A percentile compares a stretch with the other conserved stretches of the same genome.
These are phyloP conservation scores for Vaccinium corymbosum DNA, from an alignment of 148 eudicot species.

Conservation along the genomic window DNA sequence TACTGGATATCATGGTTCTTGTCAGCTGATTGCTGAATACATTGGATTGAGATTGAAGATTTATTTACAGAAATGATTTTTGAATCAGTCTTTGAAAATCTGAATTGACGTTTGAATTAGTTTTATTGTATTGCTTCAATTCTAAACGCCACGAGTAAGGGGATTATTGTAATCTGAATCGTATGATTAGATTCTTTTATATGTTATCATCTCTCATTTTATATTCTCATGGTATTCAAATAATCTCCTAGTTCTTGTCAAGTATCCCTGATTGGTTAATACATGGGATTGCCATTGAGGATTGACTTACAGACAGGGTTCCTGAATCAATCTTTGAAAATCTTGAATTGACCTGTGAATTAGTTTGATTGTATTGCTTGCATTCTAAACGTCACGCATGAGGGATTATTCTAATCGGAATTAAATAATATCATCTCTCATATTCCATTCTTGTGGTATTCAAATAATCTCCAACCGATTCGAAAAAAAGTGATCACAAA, in stretches of 20 bases:
- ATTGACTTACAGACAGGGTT: too few species aligned
- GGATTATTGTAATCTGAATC: neutral
- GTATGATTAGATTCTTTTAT: neutral
- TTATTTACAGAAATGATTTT: neutral
- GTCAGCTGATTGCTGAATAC: neutral
- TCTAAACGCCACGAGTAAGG: neutral
- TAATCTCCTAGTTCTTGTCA: neutral
- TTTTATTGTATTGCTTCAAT: neutral
- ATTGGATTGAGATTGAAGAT: neutral
- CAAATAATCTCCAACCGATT: neutral
- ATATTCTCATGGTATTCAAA: neutral
- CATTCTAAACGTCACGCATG: too few species aligned
- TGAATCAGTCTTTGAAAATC: neutral
- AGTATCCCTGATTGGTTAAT: too few species aligned
- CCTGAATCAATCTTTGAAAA: too few species aligned
- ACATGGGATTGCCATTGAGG: too few species aligned
- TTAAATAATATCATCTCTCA: too few species aligned
- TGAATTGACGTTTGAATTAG: neutral
- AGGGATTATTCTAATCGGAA: too few species aligned
- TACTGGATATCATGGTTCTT: neutral
- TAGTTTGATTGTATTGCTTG: too few species aligned
- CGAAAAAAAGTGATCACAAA: neutral
- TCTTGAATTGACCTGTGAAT: too few species aligned
- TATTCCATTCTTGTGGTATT: too few species aligned
- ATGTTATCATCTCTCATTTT: neutral